These are phyloP conservation scores for Pterocarpus santalinus DNA, from an alignment of 306 rosid genomes.

Conservation along the genomic window DNA sequence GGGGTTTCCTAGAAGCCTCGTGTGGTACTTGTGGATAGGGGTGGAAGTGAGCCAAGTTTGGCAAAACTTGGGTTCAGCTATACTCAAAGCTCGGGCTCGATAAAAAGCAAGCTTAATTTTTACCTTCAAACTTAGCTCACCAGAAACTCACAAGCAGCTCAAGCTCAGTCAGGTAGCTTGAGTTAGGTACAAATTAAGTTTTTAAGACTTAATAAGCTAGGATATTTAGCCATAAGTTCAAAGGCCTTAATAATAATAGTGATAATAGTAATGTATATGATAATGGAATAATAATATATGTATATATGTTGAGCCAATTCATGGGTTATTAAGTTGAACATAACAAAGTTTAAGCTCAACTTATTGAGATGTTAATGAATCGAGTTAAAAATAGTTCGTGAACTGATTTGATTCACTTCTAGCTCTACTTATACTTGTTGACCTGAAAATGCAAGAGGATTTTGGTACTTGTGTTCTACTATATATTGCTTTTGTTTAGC, in stretches of 20 bases:
- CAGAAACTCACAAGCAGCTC: background rate
- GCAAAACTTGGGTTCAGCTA: background rate
- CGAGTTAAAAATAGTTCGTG: no score
- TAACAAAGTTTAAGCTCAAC: no score
- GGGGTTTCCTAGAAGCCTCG: background rate
- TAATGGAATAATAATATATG: no score
- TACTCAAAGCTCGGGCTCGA: background rate
- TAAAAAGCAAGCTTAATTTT: background rate
- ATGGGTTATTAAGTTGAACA: no score
- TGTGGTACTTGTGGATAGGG: constrained; percentile 1
- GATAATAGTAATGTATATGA: no score
- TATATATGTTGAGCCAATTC: no score
- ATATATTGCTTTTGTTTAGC: background rate
- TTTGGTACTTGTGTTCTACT: background rate
- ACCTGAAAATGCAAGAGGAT: background rate
- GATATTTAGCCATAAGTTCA: background rate
- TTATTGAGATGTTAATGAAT: no score
- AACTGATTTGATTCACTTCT: no score
- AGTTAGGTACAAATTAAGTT: background rate
- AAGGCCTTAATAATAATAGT: background rate
- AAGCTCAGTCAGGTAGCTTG: background rate
- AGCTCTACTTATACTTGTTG: background rate
- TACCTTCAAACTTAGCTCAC: background rate
- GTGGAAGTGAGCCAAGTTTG: background rate
- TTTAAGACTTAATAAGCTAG: no score